Conservation (phyloP, 1,284 basidiomycete species). For the Cutaneotrichosporon dermatis region DNA sequence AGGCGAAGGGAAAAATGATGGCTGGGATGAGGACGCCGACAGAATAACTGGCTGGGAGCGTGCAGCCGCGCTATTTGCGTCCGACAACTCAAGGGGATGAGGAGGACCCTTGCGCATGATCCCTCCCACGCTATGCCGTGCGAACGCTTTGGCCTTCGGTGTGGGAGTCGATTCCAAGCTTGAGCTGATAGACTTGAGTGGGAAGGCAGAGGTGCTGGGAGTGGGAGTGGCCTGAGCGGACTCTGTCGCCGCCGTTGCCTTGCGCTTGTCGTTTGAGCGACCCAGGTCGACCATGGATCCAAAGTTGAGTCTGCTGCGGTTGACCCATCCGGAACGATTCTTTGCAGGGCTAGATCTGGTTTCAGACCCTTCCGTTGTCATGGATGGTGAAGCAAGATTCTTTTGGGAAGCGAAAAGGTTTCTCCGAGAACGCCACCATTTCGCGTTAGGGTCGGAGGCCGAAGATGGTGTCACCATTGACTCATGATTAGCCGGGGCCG, state of each 20-base stretch:
- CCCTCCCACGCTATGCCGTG: slow-evolving; percentile 8
- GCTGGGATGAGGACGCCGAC: slow-evolving; percentile 13
- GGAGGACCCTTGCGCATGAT: slow-evolving; percentile 9
- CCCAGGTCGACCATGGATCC: slow-evolving; percentile 20
- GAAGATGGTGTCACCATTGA: background rate
- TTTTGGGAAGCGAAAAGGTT: slow-evolving; percentile 16
- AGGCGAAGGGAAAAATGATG: slow-evolving; percentile 6
- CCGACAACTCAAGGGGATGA: slow-evolving; percentile 17
- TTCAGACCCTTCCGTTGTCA: background rate
- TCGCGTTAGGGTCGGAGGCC: slow-evolving; percentile 5
- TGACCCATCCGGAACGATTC: slow-evolving; percentile 1
- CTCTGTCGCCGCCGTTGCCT: background rate
- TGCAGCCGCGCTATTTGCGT: background rate
- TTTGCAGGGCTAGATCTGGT: background rate
- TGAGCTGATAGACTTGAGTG: background rate
- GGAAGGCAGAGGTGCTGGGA: background rate
- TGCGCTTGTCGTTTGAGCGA: slow-evolving; percentile 4
- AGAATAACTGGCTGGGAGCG: slow-evolving; percentile 13
- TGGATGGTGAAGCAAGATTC: background rate
- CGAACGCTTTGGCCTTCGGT: background rate
- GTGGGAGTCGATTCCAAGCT: background rate
- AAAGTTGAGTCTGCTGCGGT: slow-evolving; percentile 18
- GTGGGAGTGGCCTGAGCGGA: background rate
- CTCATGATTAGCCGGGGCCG: background rate
- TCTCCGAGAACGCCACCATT: slow-evolving; percentile 19